Percentiles rank a stretch among this genome's conserved stretches.
These are phyloP conservation scores for Pichia scutulata DNA, from an alignment of 805 yeast genomes.

Conservation along the genomic window DNA sequence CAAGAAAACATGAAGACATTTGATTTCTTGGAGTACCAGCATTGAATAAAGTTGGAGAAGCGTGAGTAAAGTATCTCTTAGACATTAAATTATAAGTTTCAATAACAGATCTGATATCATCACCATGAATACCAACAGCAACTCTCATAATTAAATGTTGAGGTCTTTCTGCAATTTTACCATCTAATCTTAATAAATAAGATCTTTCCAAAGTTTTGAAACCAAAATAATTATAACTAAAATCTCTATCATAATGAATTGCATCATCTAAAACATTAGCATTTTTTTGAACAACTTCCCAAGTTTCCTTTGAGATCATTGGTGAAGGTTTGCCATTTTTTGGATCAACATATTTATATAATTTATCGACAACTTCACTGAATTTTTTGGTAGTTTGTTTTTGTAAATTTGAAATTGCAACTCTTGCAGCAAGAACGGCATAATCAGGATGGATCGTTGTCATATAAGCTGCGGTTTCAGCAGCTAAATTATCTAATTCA, in stretches of 20 bases:
- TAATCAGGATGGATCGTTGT: slow-evolving; percentile 98
- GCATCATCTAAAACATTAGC: slow-evolving; percentile 64
- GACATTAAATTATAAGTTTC: slow-evolving; percentile 57
- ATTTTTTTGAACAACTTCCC: slow-evolving; percentile 53
- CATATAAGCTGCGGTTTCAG: slow-evolving; percentile 97
- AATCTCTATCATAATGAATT: slow-evolving; percentile 64
- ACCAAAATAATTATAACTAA: slow-evolving; percentile 51
- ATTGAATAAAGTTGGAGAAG: slow-evolving; percentile 55
- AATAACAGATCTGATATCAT: slow-evolving; percentile 42
- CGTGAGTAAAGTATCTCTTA: slow-evolving; percentile 50
- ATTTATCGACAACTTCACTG: slow-evolving; percentile 64
- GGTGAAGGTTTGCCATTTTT: slow-evolving; percentile 60
- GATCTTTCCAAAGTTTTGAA: slow-evolving; percentile 56
- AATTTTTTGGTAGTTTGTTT: slow-evolving; percentile 87
- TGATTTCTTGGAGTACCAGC: slow-evolving; percentile 56
- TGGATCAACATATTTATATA: slow-evolving; percentile 76
- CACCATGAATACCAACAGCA: slow-evolving; percentile 52
- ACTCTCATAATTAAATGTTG: slow-evolving; percentile 58
- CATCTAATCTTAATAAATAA: slow-evolving; percentile 45
- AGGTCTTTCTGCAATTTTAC: slow-evolving; percentile 54
- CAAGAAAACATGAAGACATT: slow-evolving; percentile 56
- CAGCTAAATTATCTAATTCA: slow-evolving; percentile 74
- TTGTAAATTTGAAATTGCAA: slow-evolving; percentile 89
- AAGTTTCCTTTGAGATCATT: slow-evolving; percentile 62
- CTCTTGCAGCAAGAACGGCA: slow-evolving; percentile 90